These are phyloP conservation scores for Collybia sp. DNA, from an alignment of 768 basidiomycete genomes.

Conservation along the genomic window DNA sequence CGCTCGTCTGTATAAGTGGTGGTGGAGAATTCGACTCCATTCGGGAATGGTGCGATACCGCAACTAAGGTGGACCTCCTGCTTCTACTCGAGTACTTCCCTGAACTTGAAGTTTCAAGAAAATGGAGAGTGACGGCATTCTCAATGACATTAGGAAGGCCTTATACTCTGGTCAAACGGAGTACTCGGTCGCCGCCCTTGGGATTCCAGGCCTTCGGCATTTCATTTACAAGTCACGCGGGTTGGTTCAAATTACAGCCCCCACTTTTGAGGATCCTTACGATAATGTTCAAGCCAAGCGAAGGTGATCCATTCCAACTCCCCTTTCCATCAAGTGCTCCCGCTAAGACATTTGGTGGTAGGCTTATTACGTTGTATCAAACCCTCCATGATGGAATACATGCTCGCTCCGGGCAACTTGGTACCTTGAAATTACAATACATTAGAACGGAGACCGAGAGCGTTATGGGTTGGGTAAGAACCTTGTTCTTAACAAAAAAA, in stretches of 20 bases:
- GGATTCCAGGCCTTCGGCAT: slow-evolving; percentile 89
- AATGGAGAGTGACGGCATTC: slow-evolving; percentile 54
- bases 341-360: slow-evolving; percentile 21
- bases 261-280: slow-evolving; percentile 86
- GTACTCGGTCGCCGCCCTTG: slow-evolving; percentile 69
- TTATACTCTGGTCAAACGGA: slow-evolving; percentile 47
- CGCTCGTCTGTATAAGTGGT: slow-evolving; percentile 76
- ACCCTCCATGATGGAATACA: slow-evolving; percentile 85
- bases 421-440: slow-evolving; percentile 82
- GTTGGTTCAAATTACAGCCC: slow-evolving; percentile 86
- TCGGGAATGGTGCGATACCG: slow-evolving; percentile 67
- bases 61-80: slow-evolving; percentile 43
- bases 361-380: slow-evolving; percentile 86
- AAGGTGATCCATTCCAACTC: slow-evolving; percentile 38
- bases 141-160: slow-evolving; percentile 44
- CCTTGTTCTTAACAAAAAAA: slow-evolving; percentile 1
- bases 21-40: slow-evolving; percentile 85
- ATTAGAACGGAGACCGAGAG: slow-evolving; percentile 82
- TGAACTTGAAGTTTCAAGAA: slow-evolving; percentile 36
- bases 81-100: not conserved
- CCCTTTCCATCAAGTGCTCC: not conserved
- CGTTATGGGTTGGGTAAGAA: slow-evolving; percentile 89
- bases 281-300: slow-evolving; percentile 52
- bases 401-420: slow-evolving; percentile 79
- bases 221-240: slow-evolving; percentile 91